A percentile compares a stretch with the other conserved stretches of the same genome.
These are phyloP conservation scores for Alternaria angustiovoidea DNA, from an alignment of 2,329 filamentous ascomycete species.

Conservation along the genomic window DNA sequence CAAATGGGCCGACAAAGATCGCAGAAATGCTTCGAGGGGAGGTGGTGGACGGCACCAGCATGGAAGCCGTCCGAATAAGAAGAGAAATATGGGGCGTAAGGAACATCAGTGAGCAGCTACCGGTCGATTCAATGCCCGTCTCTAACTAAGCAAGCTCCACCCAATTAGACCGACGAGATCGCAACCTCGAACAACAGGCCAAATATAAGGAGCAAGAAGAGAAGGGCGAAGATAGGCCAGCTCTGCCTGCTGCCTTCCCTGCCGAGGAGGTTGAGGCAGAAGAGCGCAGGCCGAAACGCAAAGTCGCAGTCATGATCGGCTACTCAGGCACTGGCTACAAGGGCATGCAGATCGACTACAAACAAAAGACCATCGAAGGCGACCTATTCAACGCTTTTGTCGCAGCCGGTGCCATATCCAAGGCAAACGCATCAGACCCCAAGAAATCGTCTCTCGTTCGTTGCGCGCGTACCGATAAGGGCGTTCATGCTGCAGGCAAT, in stretches of 20 bases:
- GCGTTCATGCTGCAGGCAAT: conserved; percentile 94
- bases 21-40: conserved; percentile 39
- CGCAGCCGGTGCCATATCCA: conserved; percentile 89
- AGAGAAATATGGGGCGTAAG: conserved; percentile 70
- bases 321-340: conserved; percentile 97
- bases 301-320: conserved; percentile 93
- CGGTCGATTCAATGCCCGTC: conserved; percentile 18
- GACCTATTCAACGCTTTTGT: conserved; percentile 94
- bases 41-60: conserved; percentile 46
- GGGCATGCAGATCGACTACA: conserved; percentile 84
- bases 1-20: conserved; percentile 39
- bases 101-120: conserved; percentile 67
- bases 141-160: conserved; percentile 56
- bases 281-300: conserved; percentile 88
- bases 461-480: conserved; percentile 96
- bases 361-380: conserved; percentile 93
- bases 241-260: conserved; percentile 67
- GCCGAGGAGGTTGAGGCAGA: conserved; percentile 89
- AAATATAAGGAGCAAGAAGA: conserved; percentile 50
- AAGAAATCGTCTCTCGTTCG: conserved; percentile 95
- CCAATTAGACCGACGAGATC: conserved; percentile 58
- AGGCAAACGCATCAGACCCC: conserved; percentile 94
- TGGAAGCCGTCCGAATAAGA: conserved; percentile 62
- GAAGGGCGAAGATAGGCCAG: conserved; percentile 50
- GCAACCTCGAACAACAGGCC: conserved; percentile 53